Percentiles rank a stretch among this genome's conserved stretches.
These are phyloP conservation scores for Trypanosoma caninum DNA, from an alignment of 208 protist species.

Conservation along the genomic window DNA sequence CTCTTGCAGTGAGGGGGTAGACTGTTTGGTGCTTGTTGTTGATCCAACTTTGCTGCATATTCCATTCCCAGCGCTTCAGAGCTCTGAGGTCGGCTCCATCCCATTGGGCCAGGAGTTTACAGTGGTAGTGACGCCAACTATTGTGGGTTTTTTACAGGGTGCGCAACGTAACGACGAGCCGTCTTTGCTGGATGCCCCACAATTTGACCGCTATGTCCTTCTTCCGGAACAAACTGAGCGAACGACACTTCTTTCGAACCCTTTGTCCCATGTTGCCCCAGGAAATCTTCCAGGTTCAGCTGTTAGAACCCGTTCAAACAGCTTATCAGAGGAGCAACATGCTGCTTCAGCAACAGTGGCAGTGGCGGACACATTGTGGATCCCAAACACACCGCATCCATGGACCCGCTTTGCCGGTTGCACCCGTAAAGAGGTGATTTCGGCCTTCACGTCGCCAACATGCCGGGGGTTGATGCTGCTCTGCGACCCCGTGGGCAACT, in stretches of 20 bases:
- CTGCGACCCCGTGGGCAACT: slow-evolving; percentile 33
- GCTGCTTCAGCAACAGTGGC: background rate
- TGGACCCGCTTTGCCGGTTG: slow-evolving; percentile 62
- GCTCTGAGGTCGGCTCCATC: background rate
- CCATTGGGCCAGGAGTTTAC: slow-evolving; percentile 60
- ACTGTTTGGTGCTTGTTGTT: slow-evolving; percentile 74
- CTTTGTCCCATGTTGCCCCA: slow-evolving; percentile 10
- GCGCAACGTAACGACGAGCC: slow-evolving; percentile 20
- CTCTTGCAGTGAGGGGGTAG: slow-evolving; percentile 33
- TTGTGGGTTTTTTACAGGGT: slow-evolving; percentile 53
- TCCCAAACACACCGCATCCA: background rate
- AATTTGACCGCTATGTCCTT: slow-evolving; percentile 22
- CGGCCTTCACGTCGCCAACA: slow-evolving; percentile 35
- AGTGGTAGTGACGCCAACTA: slow-evolving; percentile 61
- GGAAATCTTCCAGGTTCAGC: background rate
- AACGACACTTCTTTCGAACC: background rate
- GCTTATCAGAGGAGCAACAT: background rate
- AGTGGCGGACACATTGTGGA: background rate
- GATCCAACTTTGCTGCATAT: slow-evolving; percentile 72
- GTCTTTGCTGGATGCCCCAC: slow-evolving; percentile 9
- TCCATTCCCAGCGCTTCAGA: slow-evolving; percentile 63
- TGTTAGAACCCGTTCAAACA: background rate
- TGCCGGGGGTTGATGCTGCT: slow-evolving; percentile 60
- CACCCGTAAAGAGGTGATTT: slow-evolving; percentile 79
- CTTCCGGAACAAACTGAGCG: slow-evolving; percentile 18